Base-by-base conservation (phyloP, 345 rosid genomes). In the Gossypium anomalum region DNA sequence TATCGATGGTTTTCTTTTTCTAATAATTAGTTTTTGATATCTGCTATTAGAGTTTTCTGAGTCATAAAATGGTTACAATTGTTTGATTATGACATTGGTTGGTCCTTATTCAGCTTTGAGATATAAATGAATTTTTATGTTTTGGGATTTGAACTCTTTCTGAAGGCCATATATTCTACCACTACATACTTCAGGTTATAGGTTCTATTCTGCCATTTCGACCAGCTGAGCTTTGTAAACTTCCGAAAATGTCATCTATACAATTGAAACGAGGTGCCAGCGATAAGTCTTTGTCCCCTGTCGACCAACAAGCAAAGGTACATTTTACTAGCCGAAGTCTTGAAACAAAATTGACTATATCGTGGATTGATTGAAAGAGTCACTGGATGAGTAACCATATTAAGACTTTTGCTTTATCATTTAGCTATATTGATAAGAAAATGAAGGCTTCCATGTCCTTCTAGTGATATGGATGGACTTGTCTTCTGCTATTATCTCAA, bases 301-400 rank as follows among this genome's bases (percentile, higher is more conserved):
- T 3, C 4, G 64, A 71, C 19, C 63, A 71, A 55, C 63, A 71
- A 38, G 51, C 63, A 71, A 55, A 71, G 74, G 74, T 71, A 56
- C 3, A 12, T 38, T 38, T 20, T 27, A 10, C 17, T 51, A 27
- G 9, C 45, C 13, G 44, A 51, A 51, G 16, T 27, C 44, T 47
- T 47, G 56, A 47, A 22, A 47, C 55, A 14, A 23, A 23, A 69
- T 16, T 7, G 15, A 25, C 20, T 8, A 14, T 67, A 7, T 48
- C 4, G 2, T 67, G 5, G 72, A 52, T 27, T 70, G 25, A 52
- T 9, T 27, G 9, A 47, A 45, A 48, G 23, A 6, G 10, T 20
- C 34, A 17, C 55, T 0, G 3, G 38, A 62, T 16, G 13, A 34
- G 5, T 62, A 29, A 29, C 20, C 66, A 62, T 29, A 1, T 16